A percentile compares a stretch with the other conserved stretches of the same genome.
Conservation (phyloP, 345 rosid species). For the Linum trigynum region DNA sequence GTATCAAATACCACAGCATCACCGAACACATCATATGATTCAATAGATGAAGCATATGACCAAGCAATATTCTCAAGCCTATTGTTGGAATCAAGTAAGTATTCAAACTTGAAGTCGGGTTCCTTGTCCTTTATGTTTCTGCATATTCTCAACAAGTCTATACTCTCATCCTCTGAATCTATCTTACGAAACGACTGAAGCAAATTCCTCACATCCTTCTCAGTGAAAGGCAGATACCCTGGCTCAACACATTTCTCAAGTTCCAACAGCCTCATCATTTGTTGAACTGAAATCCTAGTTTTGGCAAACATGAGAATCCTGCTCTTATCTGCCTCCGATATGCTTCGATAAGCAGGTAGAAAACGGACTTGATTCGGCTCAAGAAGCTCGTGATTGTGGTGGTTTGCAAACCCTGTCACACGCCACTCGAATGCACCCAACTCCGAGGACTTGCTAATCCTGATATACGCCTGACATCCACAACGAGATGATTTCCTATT, state of each 20-base stretch:
- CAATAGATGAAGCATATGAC: slow-evolving; percentile 86
- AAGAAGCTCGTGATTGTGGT: slow-evolving; percentile 82
- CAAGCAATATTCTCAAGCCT: slow-evolving; percentile 81
- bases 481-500: slow-evolving; percentile 20
- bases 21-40: slow-evolving; percentile 76
- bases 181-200: slow-evolving; percentile 80
- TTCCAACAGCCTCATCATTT: slow-evolving; percentile 98
- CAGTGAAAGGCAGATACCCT: slow-evolving; percentile 87
- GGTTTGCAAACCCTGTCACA: slow-evolving; percentile 79
- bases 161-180: slow-evolving; percentile 81
- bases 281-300: slow-evolving; percentile 92
- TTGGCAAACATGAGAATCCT: slow-evolving; percentile 92
- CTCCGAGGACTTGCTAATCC: slow-evolving; percentile 52
- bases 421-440: slow-evolving; percentile 84
- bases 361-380: slow-evolving; percentile 91
- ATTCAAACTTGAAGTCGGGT: slow-evolving; percentile 82
- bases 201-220: slow-evolving; percentile 70
- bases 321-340: slow-evolving; percentile 81
- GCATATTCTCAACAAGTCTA: slow-evolving; percentile 83
- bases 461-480: slow-evolving; percentile 16
- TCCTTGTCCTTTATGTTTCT: slow-evolving; percentile 86
- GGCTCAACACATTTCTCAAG: slow-evolving; percentile 96
- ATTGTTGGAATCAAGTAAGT: slow-evolving; percentile 49
- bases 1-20: slow-evolving; percentile 94
- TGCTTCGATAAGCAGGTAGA: slow-evolving; percentile 96